Conservation (phyloP, 768 basidiomycete species). For the Pleurotus sapidus region DNA sequence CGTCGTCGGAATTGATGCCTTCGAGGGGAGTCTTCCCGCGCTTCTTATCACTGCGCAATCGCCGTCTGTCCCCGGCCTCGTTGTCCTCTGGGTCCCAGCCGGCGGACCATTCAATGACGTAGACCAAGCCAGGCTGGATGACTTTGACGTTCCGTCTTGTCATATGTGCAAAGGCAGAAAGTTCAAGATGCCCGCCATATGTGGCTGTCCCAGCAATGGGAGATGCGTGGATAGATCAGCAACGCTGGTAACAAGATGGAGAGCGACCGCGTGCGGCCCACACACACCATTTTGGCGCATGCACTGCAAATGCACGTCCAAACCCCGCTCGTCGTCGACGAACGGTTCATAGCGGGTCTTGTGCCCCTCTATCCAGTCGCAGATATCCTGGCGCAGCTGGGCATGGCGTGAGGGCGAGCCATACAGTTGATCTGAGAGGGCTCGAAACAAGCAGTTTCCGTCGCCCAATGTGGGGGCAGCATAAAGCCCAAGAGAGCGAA, state of each 20-base stretch:
- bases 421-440: constrained; percentile 83
- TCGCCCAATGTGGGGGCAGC: constrained; percentile 86
- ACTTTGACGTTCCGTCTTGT: constrained; percentile 81
- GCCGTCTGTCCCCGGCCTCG: constrained; percentile 41
- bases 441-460: constrained; percentile 93
- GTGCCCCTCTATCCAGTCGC: constrained; percentile 75
- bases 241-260: background rate
- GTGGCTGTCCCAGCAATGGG: constrained; percentile 47
- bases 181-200: constrained; percentile 90
- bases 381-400: constrained; percentile 70
- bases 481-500: constrained; percentile 78
- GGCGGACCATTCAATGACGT: constrained; percentile 81
- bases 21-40: constrained; percentile 15
- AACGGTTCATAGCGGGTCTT: constrained; percentile 79
- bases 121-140: constrained; percentile 87
- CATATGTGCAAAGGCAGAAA: constrained; percentile 90
- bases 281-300: constrained; percentile 77
- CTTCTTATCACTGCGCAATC: constrained; percentile 35
- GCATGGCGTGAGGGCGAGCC: constrained; percentile 71
- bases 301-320: constrained; percentile 66
- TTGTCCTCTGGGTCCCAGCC: constrained; percentile 45
- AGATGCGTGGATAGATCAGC: constrained; percentile 3
- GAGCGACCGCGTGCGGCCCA: constrained; percentile 6
- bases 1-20: constrained; percentile 15
- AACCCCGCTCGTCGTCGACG: constrained; percentile 79